Percentiles rank a stretch among this genome's conserved stretches.
phyloP scores from a whole-genome alignment of 306 rosid genomes.

The Vigna radiata region DNA sequence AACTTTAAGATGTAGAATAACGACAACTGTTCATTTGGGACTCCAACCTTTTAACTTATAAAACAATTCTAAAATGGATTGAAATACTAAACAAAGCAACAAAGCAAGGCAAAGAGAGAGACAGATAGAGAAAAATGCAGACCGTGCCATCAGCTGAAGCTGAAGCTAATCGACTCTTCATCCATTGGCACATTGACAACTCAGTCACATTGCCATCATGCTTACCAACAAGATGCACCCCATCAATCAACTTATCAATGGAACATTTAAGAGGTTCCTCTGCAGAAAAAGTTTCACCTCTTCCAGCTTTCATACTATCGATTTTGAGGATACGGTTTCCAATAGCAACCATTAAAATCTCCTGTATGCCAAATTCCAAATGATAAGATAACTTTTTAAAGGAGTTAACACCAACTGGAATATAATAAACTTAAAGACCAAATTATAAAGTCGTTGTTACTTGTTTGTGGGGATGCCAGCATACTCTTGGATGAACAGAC shows the following conservation, averaged over 20 bases:
- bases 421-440: conserved; percentile 32
- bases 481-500: conserved; percentile 70
- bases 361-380: conserved; percentile 53
- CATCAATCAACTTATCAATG: conserved; percentile 69
- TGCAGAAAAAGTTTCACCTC: conserved; percentile 59
- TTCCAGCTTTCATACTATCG: conserved; percentile 67
- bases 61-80: conserved; percentile 35
- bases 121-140: conserved; percentile 48
- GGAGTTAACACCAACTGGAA: conserved; percentile 22
- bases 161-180: conserved; percentile 78
- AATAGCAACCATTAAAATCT: conserved; percentile 67
- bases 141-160: conserved; percentile 80
- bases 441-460: conserved; percentile 47
- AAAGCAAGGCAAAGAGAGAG: conserved; percentile 33
- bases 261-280: conserved; percentile 70
- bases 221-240: conserved; percentile 67
- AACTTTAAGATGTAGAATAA: conserved; percentile 24
- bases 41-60: conserved; percentile 11
- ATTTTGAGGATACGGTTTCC: conserved; percentile 64
- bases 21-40: conserved; percentile 8
- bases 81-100: conserved; percentile 20
- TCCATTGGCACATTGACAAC: conserved; percentile 88
- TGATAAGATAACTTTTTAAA: conserved; percentile 28
- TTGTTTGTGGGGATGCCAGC: conserved; percentile 91
- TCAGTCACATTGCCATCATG: conserved; percentile 73